Base-by-base conservation (phyloP, 495 filamentous ascomycete species). In the Friedmanniomyces simplex region DNA sequence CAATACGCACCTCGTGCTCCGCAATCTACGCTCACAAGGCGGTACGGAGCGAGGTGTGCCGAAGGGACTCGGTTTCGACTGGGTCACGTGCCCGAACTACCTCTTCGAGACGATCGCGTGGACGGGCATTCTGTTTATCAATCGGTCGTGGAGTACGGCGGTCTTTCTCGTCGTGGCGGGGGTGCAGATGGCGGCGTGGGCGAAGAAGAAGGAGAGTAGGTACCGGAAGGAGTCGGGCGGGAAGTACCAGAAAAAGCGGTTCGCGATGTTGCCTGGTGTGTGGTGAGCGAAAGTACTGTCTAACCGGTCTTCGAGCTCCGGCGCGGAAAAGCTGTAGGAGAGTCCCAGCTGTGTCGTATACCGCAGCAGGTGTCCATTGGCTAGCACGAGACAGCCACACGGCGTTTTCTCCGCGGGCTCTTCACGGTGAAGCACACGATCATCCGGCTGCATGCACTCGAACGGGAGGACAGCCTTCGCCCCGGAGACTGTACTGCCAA, bases 21-120 rank as follows among this genome's bases (percentile, higher is more conserved):
- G 85, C 24, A 73, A 77, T 46, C 79, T 98, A 30, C 85, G 93
- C 4, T 81, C 81, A 37, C 77, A 77, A n/a, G 90, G 90, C 49
- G 84, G 83, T 55, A 95, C 83, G 6, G 87, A 94, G 62, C 75
- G 89, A 18, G 89, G 88, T 58, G 95, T 98, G 67, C 93, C 93
- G 0, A 73, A 74, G 39, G 91, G 91, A 20, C 81, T 89, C 55
- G 89, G 89, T n/a, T 96, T 96, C 73, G 75, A 72, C 65, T 64
- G 80, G 39, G 93, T 97, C 41, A 98, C 93, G 13, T 94, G 89
- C 77, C 93, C 93, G 22, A 98, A 98, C 76, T 98, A 98, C 73
- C 79, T 91, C 73, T 98, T 95, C 66, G 93, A 98, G 77, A 77
- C 84, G 13, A 62, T 93, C 37, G 79, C 88, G 0, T 98, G 93